A percentile compares a stretch with the other conserved stretches of the same genome.
Evolutionary conservation across 495 filamentous ascomycete genomes (phyloP).

Genomic region (Penicillium lividum): DNA sequence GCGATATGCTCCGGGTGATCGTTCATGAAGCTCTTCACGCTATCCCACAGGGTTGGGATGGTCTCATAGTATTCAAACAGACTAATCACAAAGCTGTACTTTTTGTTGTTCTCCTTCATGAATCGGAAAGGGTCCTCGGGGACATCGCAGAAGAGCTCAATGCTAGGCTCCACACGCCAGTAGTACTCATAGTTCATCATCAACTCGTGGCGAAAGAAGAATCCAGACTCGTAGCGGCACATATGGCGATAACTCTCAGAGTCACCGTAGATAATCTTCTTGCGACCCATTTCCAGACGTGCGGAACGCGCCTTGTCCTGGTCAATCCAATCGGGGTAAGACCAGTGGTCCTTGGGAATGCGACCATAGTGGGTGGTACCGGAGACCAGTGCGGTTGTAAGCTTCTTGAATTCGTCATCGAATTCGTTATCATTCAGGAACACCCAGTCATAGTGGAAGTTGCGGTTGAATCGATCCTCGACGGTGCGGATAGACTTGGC

Average conservation of each 20-base stretch:
- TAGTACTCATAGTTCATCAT: slow-evolving; percentile 89
- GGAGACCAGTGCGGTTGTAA: slow-evolving; percentile 86
- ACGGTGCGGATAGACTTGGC: slow-evolving; percentile 90
- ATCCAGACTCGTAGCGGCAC: slow-evolving; percentile 91
- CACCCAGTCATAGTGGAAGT: slow-evolving; percentile 98
- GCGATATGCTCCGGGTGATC: slow-evolving; percentile 85
- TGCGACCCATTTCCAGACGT: slow-evolving; percentile 78
- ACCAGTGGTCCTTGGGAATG: slow-evolving; percentile 86
- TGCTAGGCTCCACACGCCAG: slow-evolving; percentile 88
- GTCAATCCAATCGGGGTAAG: slow-evolving; percentile 83
- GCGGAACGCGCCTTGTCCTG: slow-evolving; percentile 79
- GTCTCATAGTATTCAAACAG: slow-evolving; percentile 95
- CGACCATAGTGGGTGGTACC: slow-evolving; percentile 86
- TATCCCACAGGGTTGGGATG: slow-evolving; percentile 94
- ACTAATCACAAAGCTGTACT: slow-evolving; percentile 87
- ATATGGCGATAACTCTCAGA: slow-evolving; percentile 90
- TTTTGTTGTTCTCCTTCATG: slow-evolving; percentile 87
- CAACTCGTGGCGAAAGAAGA: slow-evolving; percentile 84
- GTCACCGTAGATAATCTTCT: slow-evolving; percentile 94
- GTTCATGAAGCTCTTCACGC: slow-evolving; percentile 86
- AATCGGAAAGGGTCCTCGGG: slow-evolving; percentile 81
- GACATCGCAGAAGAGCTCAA: slow-evolving; percentile 86
- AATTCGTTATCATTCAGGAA: slow-evolving; percentile 97
- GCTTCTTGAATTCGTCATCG: slow-evolving; percentile 85
- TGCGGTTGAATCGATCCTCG: slow-evolving; percentile 95